Base-by-base conservation (phyloP, 2,329 filamentous ascomycete genomes). In the Thelonectria blattea region DNA sequence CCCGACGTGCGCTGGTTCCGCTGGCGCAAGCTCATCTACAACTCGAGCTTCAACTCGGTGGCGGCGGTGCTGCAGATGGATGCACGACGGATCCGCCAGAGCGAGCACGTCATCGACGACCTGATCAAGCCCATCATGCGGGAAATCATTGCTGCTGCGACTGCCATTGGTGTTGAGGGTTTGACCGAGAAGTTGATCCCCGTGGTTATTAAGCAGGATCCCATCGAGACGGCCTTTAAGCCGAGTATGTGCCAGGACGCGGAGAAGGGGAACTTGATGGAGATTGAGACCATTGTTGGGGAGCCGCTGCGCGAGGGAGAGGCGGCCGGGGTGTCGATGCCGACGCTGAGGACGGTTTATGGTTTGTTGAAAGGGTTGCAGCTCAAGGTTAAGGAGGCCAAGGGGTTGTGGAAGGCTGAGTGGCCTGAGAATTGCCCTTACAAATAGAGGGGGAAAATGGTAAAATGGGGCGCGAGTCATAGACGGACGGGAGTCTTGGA, bases 181-280 rank as follows among this genome's bases (percentile, higher is more conserved):
- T 69, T 86, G 5, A 76, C 74, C 0, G 75, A 76, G 0, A 78
- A 77, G 7, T 66, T 83, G 3, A 75, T 80, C 17, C 76, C 83
- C 17, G 62, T 68, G 4, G 78, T 80, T 64, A 80, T 88, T 68
- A 76, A 41, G 83, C 87, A 73, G 81, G 84, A 87, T 72, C 81
- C 82, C 0, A 71, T 80, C 18, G 78, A 80, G 47, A 77, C 78
- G 45, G 80, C 78, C 41, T 77, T 83, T 62, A 75, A 76, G 61
- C 85, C 83, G 0, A 85, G 82, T 64, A 86, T 86, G 84, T 74
- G 79, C 15, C 79, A 81, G 60, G 85, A 87, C 70, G 71, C 79
- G 8, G 73, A 77, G 37, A 85, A 85, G 65, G 66, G 68, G 1
- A 69, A 70, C 18, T 27, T 71, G 10, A 68, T 72, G 32, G 84